These are phyloP conservation scores for Tuber brumale DNA, from an alignment of 495 filamentous ascomycete genomes.

Conservation along the genomic window DNA sequence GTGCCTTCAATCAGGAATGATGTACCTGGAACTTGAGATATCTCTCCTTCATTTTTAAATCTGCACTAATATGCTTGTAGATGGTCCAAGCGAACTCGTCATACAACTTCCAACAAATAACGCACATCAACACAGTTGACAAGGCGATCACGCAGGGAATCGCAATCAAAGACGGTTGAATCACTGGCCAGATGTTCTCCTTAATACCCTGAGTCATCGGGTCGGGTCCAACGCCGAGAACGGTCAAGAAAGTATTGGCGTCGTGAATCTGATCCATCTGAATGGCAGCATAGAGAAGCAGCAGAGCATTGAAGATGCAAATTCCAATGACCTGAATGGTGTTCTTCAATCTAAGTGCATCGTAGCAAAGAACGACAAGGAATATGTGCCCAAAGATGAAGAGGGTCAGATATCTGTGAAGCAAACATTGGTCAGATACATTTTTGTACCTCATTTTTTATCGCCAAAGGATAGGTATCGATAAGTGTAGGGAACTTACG, in stretches of 20 bases:
- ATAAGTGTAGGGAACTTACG: conserved; percentile 31
- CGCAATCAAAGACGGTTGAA: conserved; percentile 71
- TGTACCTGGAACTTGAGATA: conserved; percentile 93
- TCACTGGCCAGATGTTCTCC: conserved; percentile 56
- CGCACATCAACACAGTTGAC: conserved; percentile 61
- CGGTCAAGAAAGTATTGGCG: conserved; percentile 53
- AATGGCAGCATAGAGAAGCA: conserved; percentile 85
- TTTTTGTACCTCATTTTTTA: background rate
- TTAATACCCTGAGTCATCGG: conserved; percentile 33
- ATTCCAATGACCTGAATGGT: conserved; percentile 97
- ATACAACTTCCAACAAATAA: conserved; percentile 87
- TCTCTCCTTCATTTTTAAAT: conserved; percentile 91
- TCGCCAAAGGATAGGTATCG: background rate
- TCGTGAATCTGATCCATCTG: conserved; percentile 81
- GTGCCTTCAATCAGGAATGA: conserved; percentile 16
- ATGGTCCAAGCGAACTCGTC: conserved; percentile 99
- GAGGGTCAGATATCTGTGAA: conserved; percentile 89
- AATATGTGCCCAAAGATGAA: conserved; percentile 97
- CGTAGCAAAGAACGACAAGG: conserved; percentile 78
- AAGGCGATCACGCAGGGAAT: conserved; percentile 78
- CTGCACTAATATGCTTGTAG: conserved; percentile 97
- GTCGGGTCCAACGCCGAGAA: conserved; percentile 32
- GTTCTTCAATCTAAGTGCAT: conserved; percentile 90
- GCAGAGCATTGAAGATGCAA: conserved; percentile 81
- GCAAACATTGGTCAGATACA: conserved; percentile 50